Percentiles rank a stretch among this genome's conserved stretches.
Conservation (phyloP, 2,329 filamentous ascomycete genomes). For the Diaporthe ampelina region DNA sequence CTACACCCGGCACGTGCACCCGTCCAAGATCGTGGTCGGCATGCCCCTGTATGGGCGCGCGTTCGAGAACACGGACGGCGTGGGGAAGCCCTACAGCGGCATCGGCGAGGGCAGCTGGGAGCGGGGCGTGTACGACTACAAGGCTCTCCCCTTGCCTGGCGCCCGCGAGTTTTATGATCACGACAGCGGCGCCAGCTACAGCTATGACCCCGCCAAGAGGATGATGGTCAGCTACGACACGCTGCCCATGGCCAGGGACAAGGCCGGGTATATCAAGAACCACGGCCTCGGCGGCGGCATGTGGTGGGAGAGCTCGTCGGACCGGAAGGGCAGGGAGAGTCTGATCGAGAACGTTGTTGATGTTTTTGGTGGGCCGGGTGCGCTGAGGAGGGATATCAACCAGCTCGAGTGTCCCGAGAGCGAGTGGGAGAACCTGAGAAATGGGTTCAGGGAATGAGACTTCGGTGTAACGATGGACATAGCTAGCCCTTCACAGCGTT, state of each 20-base stretch:
- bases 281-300: slow-evolving; percentile 86
- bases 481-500: not conserved
- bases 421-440: slow-evolving; percentile 79
- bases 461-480: not conserved
- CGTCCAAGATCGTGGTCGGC: slow-evolving; percentile 85
- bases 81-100: slow-evolving; percentile 77
- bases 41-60: slow-evolving; percentile 94
- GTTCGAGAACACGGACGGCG: slow-evolving; percentile 83
- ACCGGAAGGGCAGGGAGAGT: slow-evolving; percentile 75
- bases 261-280: slow-evolving; percentile 79
- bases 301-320: slow-evolving; percentile 95
- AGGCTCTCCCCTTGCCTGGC: slow-evolving; percentile 80
- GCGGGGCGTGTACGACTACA: slow-evolving; percentile 89
- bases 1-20: slow-evolving; percentile 77
- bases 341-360: slow-evolving; percentile 77
- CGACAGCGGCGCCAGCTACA: slow-evolving; percentile 79
- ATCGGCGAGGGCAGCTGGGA: slow-evolving; percentile 88
- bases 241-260: slow-evolving; percentile 74
- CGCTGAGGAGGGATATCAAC: slow-evolving; percentile 68
- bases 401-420: slow-evolving; percentile 73
- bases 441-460: slow-evolving; percentile 62
- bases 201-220: slow-evolving; percentile 74
- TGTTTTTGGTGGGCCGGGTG: slow-evolving; percentile 65
- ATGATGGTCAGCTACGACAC: slow-evolving; percentile 87
- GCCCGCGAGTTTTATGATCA: slow-evolving; percentile 75